phyloP scores from a whole-genome alignment of 78 protist genomes.

The slime mould (Dictyostelium discoideum) region DNA sequence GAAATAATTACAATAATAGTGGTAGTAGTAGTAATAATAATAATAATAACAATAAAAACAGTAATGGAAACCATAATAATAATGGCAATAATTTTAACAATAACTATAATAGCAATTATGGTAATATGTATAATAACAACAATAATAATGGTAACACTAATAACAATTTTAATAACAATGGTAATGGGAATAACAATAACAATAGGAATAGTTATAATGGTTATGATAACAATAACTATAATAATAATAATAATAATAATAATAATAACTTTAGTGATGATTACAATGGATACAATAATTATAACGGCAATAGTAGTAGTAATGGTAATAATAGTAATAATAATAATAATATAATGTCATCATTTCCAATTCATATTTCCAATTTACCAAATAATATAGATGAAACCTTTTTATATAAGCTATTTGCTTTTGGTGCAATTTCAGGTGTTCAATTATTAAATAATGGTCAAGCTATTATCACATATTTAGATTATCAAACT shows the following conservation, averaged over 20 bases:
- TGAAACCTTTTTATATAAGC: conserved; percentile 29
- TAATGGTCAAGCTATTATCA: conserved; percentile 23
- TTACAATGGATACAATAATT: background rate
- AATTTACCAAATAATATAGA: conserved; percentile 11
- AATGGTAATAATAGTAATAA: background rate
- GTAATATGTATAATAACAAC: background rate
- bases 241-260: background rate
- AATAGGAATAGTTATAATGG: background rate
- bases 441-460: conserved; percentile 3
- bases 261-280: background rate
- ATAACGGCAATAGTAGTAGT: background rate
- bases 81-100: background rate
- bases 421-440: conserved; percentile 37
- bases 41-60: background rate
- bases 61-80: background rate
- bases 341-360: background rate
- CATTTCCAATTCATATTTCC: conserved; percentile 23
- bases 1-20: background rate
- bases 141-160: background rate
- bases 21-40: background rate
- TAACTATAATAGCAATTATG: background rate
- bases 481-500: background rate
- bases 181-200: background rate
- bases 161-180: background rate
- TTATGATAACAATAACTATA: background rate